Percentiles rank a stretch among this genome's conserved stretches.
Evolutionary conservation across 2,329 filamentous ascomycete genomes (phyloP).

Genomic region (Aspergillus calidoustus): DNA sequence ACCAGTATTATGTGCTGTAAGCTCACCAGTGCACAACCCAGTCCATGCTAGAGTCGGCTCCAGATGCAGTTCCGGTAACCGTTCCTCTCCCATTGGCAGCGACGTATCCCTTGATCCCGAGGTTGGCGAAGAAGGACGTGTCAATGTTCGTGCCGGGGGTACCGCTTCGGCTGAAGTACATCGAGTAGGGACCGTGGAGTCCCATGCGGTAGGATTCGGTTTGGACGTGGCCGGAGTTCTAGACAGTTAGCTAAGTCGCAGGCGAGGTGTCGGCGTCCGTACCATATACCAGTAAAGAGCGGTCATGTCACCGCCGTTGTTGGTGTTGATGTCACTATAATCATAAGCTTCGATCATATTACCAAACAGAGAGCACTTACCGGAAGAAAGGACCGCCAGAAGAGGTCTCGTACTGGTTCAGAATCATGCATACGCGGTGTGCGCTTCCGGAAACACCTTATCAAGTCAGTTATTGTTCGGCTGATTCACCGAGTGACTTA

Average conservation of each 20-base stretch:
- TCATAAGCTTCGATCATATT: background rate
- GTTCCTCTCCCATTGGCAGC: conserved; percentile 60
- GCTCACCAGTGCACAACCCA: conserved; percentile 65
- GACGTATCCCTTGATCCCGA: conserved; percentile 64
- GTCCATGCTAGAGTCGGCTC: conserved; percentile 57
- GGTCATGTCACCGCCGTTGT: conserved; percentile 63
- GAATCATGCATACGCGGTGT: conserved; percentile 66
- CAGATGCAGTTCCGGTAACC: conserved; percentile 65
- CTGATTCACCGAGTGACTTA: conserved; percentile 10
- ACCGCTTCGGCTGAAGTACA: conserved; percentile 64
- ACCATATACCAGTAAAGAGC: conserved; percentile 69
- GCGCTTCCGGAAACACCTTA: conserved; percentile 39
- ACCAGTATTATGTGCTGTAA: background rate
- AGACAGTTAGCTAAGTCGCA: conserved; percentile 10
- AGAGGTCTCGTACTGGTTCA: conserved; percentile 61
- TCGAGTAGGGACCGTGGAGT: conserved; percentile 68
- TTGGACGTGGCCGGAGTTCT: conserved; percentile 67
- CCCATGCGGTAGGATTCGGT: conserved; percentile 67
- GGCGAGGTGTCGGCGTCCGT: conserved; percentile 8
- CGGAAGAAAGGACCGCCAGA: conserved; percentile 70
- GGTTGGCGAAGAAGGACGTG: conserved; percentile 63
- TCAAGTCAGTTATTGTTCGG: background rate
- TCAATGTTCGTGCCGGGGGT: conserved; percentile 58
- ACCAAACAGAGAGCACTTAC: conserved; percentile 22
- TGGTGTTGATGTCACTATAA: conserved; percentile 63